Base-by-base conservation (phyloP, 441 rosid species). In the Viola pubescens region DNA sequence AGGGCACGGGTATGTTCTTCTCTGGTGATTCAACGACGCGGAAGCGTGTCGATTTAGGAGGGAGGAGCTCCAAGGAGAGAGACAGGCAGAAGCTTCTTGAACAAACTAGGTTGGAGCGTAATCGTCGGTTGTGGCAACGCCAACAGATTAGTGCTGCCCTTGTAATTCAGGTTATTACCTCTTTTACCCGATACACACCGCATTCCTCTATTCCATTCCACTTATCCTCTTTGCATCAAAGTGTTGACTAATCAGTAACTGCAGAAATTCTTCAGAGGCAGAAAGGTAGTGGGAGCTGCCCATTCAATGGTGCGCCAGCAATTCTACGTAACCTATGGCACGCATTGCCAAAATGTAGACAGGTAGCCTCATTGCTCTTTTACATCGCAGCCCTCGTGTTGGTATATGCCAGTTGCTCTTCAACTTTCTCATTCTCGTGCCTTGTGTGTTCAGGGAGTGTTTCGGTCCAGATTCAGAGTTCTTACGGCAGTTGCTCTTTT, bases 261-360 rank as follows among this genome's bases (percentile, higher is more conserved):
- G 62, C 95, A 94, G 99, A 94, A 88, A 94, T 84, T 82, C 87
- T 91, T 76, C 79, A 87, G 98, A 84, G 97, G 99, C 58, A 82
- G 87, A 77, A 87, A 77, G 73, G 86, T 73, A 47, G 70, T 78
- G 79, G 79, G 78, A 67, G 86, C 73, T 67, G 96, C 81, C 73
- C 91, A 69, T 54, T 56, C 73, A 10, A 78, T 75, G 70, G 82
- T 78, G 63, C 83, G 92, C 60, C 80, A 75, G 68, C 86, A 82
- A 58, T 94, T 94, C 72, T 77, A 72, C 69, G 60, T 60, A 67
- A 78, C 71, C 41, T 91, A 80, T 62, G 97, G 98, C 67, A 68
- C 70, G 55, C 61, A 63, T 67, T 84, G 87, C 67, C 78, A 79
- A 79, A 82, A 82, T 58, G 90, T 84, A 13, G 78, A 85, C 80